Evolutionary conservation across 352 stramenopile species (phyloP).

Genomic region (Globisporangium cederbergense): DNA sequence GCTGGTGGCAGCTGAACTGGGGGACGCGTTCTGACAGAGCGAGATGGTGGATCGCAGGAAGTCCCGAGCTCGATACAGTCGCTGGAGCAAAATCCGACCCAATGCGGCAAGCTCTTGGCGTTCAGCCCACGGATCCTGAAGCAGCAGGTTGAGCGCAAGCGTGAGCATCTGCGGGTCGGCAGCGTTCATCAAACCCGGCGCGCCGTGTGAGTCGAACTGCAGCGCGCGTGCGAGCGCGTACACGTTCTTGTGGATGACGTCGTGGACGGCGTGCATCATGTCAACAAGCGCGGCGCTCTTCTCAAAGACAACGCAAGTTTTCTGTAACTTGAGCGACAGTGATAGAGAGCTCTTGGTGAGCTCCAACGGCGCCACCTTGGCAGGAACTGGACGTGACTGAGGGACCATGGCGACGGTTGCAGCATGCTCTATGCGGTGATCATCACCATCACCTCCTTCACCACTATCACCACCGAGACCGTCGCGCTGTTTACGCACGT

Average conservation of each 20-base stretch:
- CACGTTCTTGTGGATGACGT: conserved; percentile 13
- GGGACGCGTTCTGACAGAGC: conserved; percentile 1
- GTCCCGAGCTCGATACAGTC: conserved; percentile 7
- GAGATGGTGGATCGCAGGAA: conserved; percentile 13
- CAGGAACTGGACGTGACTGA: background rate
- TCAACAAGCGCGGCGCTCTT: background rate
- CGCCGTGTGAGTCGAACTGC: conserved; percentile 14
- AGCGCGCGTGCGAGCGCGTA: conserved; percentile 15
- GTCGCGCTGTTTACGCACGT: conserved; percentile 14
- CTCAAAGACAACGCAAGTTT: background rate
- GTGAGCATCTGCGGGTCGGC: conserved; percentile 13
- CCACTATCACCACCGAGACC: background rate
- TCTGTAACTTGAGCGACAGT: background rate
- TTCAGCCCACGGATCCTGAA: conserved; percentile 9
- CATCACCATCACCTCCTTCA: background rate
- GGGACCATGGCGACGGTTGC: too few species aligned
- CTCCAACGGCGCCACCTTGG: background rate
- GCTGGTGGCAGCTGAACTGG: background rate
- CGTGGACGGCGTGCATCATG: conserved; percentile 12
- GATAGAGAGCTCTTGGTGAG: background rate
- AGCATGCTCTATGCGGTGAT: too few species aligned
- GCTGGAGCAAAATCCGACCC: conserved; percentile 6
- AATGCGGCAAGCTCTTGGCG: conserved; percentile 1
- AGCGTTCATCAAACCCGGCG: conserved; percentile 3
- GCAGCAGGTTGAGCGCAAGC: conserved; percentile 9